Evolutionary conservation across 225 moss, liverwort and hornwort species (phyloP).

Genomic region (Straminergon stramineum): DNA sequence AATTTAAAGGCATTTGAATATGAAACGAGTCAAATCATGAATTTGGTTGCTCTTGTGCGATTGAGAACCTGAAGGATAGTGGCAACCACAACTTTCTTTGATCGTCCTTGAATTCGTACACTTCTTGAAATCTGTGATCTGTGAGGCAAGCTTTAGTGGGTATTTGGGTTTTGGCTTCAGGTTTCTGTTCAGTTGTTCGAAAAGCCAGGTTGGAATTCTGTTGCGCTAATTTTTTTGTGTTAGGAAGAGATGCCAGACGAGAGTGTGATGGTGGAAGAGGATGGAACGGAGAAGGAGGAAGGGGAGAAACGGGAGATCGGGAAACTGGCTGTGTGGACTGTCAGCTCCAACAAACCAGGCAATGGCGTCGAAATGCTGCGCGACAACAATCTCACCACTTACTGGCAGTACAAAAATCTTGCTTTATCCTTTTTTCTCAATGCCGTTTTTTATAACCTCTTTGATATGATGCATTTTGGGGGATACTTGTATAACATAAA

Average conservation of each 20-base stretch:
- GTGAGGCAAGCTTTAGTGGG: not conserved
- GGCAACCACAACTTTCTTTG: not conserved
- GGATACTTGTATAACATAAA: not conserved
- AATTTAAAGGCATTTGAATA: not conserved
- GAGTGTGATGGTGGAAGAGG: constrained; percentile 26
- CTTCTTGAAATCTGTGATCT: not conserved
- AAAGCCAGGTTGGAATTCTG: not conserved
- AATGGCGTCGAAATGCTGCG: constrained; percentile 92
- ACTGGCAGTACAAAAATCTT: constrained; percentile 57
- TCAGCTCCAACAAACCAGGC: constrained; percentile 92
- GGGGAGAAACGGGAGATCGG: constrained; percentile 81
- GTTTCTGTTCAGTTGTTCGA: not conserved
- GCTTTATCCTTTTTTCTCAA: not conserved
- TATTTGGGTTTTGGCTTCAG: not conserved
- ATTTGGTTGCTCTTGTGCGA: not conserved
- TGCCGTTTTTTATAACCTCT: not conserved
- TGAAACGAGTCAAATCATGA: not conserved
- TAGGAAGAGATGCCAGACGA: constrained; percentile 26
- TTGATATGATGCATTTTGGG: not conserved
- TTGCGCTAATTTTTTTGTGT: not conserved
- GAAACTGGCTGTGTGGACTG: constrained; percentile 95
- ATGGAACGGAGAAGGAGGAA: constrained; percentile 44
- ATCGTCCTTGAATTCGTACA: not conserved
- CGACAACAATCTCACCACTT: constrained; percentile 80
- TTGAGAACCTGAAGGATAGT: not conserved